Evolutionary conservation across 2,329 filamentous ascomycete genomes (phyloP).

Genomic region (Penicillium sp.): DNA sequence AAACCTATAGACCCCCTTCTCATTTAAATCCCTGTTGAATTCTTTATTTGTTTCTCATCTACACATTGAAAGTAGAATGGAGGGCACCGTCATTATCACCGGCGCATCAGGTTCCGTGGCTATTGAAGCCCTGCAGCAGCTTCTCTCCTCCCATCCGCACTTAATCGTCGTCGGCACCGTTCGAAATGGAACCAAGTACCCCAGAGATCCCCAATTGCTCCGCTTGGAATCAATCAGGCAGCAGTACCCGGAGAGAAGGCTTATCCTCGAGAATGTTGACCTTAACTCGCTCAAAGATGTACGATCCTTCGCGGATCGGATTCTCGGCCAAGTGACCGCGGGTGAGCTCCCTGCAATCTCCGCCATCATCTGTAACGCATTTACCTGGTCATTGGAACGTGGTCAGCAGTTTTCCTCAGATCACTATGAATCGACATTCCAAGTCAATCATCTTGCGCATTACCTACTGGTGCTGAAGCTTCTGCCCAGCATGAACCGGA

Average conservation of each 20-base stretch:
- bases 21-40: not conserved
- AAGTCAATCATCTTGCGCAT: conserved; percentile 13
- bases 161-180: conserved; percentile 4
- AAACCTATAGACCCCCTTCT: not conserved
- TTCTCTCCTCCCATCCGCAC: not conserved
- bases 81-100: conserved; percentile 6
- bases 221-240: not conserved
- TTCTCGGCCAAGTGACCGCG: not conserved
- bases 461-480: conserved; percentile 6
- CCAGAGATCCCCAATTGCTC: not conserved
- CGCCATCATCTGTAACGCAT: conserved; percentile 12
- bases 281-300: not conserved
- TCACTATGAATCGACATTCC: conserved; percentile 5
- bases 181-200: not conserved
- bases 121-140: conserved; percentile 5
- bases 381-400: conserved; percentile 5
- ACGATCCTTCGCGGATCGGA: not conserved
- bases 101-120: conserved; percentile 10
- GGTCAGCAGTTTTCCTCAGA: conserved; percentile 5
- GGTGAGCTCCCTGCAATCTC: conserved; percentile 4
- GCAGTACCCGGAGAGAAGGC: not conserved
- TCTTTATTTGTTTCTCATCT: not conserved
- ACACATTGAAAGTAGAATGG: not conserved
- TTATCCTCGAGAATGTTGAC: conserved; percentile 2
- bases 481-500: conserved; percentile 4